Percentiles rank a stretch among this genome's conserved stretches.
phyloP scores from a whole-genome alignment of 176 grass and related monocot genomes.

The Avena eriantha region DNA sequence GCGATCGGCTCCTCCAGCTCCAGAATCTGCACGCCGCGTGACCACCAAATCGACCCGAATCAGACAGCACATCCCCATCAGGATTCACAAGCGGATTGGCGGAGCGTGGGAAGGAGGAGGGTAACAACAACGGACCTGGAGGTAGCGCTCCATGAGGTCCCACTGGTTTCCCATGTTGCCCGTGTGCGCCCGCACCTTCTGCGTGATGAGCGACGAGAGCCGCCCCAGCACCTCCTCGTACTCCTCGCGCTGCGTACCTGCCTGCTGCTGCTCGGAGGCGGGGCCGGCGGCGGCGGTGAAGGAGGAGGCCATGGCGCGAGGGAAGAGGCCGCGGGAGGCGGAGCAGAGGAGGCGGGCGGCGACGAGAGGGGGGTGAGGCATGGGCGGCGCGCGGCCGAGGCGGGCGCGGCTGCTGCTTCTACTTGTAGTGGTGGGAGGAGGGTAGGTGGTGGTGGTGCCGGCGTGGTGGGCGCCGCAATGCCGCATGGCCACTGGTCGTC shows the following conservation, averaged over 20 bases:
- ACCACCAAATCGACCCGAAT: not conserved
- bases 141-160: conserved; percentile 79
- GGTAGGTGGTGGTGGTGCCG: conserved; percentile 38
- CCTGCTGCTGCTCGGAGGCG: not conserved
- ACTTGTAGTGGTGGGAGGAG: not conserved
- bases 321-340: not conserved
- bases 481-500: not conserved
- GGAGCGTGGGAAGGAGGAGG: not conserved
- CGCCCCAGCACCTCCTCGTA: conserved; percentile 79
- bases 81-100: not conserved
- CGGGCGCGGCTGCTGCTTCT: not conserved
- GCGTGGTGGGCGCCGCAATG: conserved; percentile 32
- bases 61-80: not conserved
- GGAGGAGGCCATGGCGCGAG: conserved; percentile 38
- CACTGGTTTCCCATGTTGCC: conserved; percentile 77
- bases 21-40: not conserved
- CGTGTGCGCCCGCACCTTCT: conserved; percentile 69
- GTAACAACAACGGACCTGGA: conserved; percentile 53
- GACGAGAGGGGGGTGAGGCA: conserved; percentile 30
- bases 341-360: not conserved
- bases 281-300: not conserved
- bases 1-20: conserved; percentile 70
- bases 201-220: conserved; percentile 87
- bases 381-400: conserved; percentile 18
- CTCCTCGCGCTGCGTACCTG: conserved; percentile 35